Evolutionary conservation across 805 yeast genomes (phyloP).

Genomic region (Pachysolen tannophilus): DNA sequence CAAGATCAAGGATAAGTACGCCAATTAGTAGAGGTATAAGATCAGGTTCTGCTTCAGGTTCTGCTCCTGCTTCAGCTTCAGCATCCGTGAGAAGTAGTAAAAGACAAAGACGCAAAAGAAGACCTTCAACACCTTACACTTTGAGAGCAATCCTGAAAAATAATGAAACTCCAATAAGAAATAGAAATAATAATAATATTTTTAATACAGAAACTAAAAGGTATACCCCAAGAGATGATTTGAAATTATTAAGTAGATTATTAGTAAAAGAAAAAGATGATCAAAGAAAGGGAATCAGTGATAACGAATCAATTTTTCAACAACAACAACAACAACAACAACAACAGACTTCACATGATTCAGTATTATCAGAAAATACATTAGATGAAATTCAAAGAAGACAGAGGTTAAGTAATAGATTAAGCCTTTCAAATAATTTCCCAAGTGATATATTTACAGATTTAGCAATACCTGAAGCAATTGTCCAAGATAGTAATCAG

Average conservation of each 20-base stretch:
- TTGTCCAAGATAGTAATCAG: constrained; percentile 3
- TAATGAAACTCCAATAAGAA: constrained; percentile 19
- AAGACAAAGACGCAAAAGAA: too few species aligned
- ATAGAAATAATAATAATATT: background rate
- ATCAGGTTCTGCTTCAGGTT: too few species aligned
- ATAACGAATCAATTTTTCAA: background rate
- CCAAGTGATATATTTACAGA: constrained; percentile 7
- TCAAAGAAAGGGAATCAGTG: background rate
- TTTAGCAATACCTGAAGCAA: constrained; percentile 8
- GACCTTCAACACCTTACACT: constrained; percentile 24
- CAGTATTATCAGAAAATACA: constrained; percentile 4
- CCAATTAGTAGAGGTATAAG: too few species aligned
- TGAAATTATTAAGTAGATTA: constrained; percentile 21
- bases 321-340: constrained; percentile 2
- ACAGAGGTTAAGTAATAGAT: constrained; percentile 8
- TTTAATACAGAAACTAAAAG: constrained; percentile 13
- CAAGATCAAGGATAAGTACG: too few species aligned
- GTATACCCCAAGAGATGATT: constrained; percentile 24
- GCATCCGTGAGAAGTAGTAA: constrained; percentile 14
- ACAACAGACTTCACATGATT: constrained; percentile 1
- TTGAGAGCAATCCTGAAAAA: constrained; percentile 15
- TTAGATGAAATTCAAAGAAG: constrained; percentile 7
- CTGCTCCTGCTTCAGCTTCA: too few species aligned
- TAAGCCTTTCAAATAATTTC: constrained; percentile 1
- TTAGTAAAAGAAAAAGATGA: constrained; percentile 18